A percentile compares a stretch with the other conserved stretches of the same genome.
phyloP scores from a whole-genome alignment of 208 protist species.

The Wallacemonas rigidus region DNA sequence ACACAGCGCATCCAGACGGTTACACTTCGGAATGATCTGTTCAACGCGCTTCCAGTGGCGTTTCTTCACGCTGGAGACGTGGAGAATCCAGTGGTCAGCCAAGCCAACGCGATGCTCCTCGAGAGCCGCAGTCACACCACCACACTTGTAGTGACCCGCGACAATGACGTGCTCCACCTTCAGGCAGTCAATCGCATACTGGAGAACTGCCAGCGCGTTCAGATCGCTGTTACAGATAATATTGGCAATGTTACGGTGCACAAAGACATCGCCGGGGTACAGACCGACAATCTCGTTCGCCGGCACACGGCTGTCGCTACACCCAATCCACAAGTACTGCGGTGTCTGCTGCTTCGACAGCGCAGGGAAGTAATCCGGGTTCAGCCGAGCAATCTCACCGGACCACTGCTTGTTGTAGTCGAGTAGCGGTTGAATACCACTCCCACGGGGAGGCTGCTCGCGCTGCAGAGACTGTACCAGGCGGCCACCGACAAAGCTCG shows the following conservation, averaged over 20 bases:
- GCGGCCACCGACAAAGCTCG: slow-evolving; percentile 38
- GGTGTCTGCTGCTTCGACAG: slow-evolving; percentile 84
- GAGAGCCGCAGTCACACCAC: slow-evolving; percentile 85
- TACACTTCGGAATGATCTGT: slow-evolving; percentile 36
- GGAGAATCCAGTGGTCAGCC: slow-evolving; percentile 81
- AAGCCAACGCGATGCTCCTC: slow-evolving; percentile 59
- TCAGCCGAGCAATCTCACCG: slow-evolving; percentile 55
- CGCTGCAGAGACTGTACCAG: slow-evolving; percentile 65
- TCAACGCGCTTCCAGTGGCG: slow-evolving; percentile 67
- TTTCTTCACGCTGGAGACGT: slow-evolving; percentile 68
- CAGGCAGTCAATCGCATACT: slow-evolving; percentile 94
- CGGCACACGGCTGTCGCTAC: slow-evolving; percentile 86
- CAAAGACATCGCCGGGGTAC: slow-evolving; percentile 92
- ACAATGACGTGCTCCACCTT: slow-evolving; percentile 95
- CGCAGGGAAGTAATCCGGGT: slow-evolving; percentile 88
- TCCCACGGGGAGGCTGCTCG: slow-evolving; percentile 59
- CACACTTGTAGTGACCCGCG: slow-evolving; percentile 94
- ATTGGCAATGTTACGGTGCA: slow-evolving; percentile 95
- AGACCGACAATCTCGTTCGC: slow-evolving; percentile 91
- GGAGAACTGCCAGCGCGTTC: slow-evolving; percentile 90
- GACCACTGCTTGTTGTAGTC: slow-evolving; percentile 92
- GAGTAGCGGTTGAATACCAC: slow-evolving; percentile 79
- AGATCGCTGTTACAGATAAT: slow-evolving; percentile 90
- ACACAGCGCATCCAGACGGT: slow-evolving; percentile 62
- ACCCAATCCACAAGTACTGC: slow-evolving; percentile 95